Conservation (phyloP, 305 asterid species). For the Rubia peregrina region DNA sequence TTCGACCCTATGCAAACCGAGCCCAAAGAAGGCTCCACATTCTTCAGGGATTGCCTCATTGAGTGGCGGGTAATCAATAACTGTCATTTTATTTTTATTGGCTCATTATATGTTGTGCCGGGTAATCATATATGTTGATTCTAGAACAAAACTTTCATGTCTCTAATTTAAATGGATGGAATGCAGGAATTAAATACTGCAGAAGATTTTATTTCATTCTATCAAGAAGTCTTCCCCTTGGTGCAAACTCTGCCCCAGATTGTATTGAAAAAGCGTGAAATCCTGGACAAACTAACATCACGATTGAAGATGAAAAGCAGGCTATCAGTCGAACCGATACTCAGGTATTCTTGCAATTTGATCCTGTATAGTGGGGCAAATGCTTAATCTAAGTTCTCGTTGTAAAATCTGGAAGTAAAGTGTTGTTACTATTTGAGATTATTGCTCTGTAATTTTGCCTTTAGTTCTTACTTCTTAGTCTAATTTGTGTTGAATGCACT, state of each 20-base stretch:
- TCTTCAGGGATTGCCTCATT: slow-evolving; percentile 67
- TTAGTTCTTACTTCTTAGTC: background rate
- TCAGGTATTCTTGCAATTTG: slow-evolving; percentile 43
- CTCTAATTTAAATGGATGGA: slow-evolving; percentile 4
- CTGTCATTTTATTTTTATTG: background rate
- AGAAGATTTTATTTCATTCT: slow-evolving; percentile 78
- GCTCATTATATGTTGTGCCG: too few species aligned
- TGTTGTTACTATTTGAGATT: background rate
- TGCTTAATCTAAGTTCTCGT: too few species aligned
- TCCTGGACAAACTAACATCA: slow-evolving; percentile 49
- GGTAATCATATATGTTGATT: background rate
- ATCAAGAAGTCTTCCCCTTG: slow-evolving; percentile 72
- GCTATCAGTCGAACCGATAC: slow-evolving; percentile 74
- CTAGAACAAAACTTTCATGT: background rate
- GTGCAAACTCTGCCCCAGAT: slow-evolving; percentile 90
- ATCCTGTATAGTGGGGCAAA: background rate
- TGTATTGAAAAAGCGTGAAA: slow-evolving; percentile 68
- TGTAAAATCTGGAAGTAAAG: background rate
- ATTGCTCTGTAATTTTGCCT: background rate
- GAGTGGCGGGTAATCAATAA: slow-evolving; percentile 58
- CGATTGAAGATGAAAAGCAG: slow-evolving; percentile 69
- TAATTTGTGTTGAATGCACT: slow-evolving; percentile 5
- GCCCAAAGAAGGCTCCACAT: slow-evolving; percentile 68
- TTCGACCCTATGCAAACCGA: slow-evolving; percentile 50
- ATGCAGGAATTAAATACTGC: slow-evolving; percentile 93